Evolutionary conservation across 225 moss, liverwort and hornwort genomes (phyloP).

Genomic region (Takakia lepidozioides): DNA sequence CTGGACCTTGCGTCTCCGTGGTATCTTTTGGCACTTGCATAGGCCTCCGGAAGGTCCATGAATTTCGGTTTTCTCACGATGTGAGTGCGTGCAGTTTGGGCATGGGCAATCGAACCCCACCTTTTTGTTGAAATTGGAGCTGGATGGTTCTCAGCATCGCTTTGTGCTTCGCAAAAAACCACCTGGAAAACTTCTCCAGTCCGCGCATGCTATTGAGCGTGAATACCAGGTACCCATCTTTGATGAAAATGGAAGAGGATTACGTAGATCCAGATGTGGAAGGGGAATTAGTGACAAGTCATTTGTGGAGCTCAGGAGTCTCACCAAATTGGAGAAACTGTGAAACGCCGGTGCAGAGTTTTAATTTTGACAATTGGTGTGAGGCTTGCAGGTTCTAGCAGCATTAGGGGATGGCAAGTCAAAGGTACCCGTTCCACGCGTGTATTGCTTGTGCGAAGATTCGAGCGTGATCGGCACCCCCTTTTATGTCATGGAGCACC

Average conservation of each 20-base stretch:
- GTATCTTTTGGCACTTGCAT: not conserved
- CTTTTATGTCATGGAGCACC: constrained; percentile 93
- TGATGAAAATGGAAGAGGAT: too few relatives aligned
- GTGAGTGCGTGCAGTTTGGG: constrained; percentile 53
- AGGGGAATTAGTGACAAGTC: too few relatives aligned
- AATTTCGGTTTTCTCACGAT: not conserved
- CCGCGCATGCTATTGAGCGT: constrained; percentile 92
- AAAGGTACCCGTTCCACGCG: constrained; percentile 86
- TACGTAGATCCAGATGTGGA: too few relatives aligned
- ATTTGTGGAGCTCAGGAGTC: too few relatives aligned
- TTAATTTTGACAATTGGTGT: too few relatives aligned
- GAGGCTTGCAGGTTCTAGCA: constrained; percentile 70
- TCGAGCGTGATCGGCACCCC: constrained; percentile 76
- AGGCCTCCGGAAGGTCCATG: too few relatives aligned
- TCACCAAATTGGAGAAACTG: too few relatives aligned
- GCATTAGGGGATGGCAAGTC: constrained; percentile 60
- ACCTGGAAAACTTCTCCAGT: constrained; percentile 81
- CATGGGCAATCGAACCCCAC: constrained; percentile 99
- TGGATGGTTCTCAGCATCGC: constrained; percentile 31
- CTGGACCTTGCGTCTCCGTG: constrained; percentile 5
- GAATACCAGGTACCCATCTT: constrained; percentile 66
- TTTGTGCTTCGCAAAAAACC: constrained; percentile 97
- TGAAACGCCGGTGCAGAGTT: too few relatives aligned
- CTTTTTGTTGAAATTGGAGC: constrained; percentile 54
- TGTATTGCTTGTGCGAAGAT: constrained; percentile 79